These are phyloP conservation scores for Penicillium odoratum DNA, from an alignment of 495 filamentous ascomycete genomes.

Conservation along the genomic window DNA sequence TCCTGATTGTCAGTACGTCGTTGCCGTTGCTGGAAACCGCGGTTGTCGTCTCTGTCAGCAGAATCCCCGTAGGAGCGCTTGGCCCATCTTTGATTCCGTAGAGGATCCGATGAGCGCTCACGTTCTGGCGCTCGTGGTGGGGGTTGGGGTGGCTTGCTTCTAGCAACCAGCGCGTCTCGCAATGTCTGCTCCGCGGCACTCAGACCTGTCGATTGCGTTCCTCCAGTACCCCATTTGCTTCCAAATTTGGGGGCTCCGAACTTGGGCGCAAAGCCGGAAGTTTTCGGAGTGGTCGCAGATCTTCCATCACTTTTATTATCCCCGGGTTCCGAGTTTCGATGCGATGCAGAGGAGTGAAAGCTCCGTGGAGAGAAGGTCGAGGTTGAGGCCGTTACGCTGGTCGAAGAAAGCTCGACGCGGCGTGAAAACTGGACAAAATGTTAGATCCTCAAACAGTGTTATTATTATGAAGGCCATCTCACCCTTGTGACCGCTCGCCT, in stretches of 20 bases:
- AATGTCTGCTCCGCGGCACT: slow-evolving; percentile 39
- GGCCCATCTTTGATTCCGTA: background rate
- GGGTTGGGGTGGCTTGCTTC: slow-evolving; percentile 11
- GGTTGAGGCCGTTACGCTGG: slow-evolving; percentile 21
- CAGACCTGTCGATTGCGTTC: slow-evolving; percentile 25
- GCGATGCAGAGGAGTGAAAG: slow-evolving; percentile 31
- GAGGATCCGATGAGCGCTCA: background rate
- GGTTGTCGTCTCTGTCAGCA: background rate
- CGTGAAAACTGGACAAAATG: slow-evolving; percentile 22
- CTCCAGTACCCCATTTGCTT: slow-evolving; percentile 26
- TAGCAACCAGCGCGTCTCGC: slow-evolving; percentile 32
- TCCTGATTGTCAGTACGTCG: background rate
- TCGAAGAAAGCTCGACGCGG: slow-evolving; percentile 32
- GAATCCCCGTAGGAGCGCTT: background rate
- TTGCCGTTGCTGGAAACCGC: background rate
- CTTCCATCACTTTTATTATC: slow-evolving; percentile 13
- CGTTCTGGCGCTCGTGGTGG: slow-evolving; percentile 1
- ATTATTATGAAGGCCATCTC: slow-evolving; percentile 5
- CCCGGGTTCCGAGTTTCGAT: slow-evolving; percentile 23
- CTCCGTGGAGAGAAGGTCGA: slow-evolving; percentile 25
- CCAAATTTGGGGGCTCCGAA: slow-evolving; percentile 12
- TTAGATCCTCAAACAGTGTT: background rate
- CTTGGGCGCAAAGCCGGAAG: slow-evolving; percentile 18
- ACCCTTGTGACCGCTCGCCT: slow-evolving; percentile 40
- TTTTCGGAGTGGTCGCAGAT: background rate